Evolutionary conservation across 805 yeast genomes (phyloP).

Genomic region (Wickerhamomyces tratensis): DNA sequence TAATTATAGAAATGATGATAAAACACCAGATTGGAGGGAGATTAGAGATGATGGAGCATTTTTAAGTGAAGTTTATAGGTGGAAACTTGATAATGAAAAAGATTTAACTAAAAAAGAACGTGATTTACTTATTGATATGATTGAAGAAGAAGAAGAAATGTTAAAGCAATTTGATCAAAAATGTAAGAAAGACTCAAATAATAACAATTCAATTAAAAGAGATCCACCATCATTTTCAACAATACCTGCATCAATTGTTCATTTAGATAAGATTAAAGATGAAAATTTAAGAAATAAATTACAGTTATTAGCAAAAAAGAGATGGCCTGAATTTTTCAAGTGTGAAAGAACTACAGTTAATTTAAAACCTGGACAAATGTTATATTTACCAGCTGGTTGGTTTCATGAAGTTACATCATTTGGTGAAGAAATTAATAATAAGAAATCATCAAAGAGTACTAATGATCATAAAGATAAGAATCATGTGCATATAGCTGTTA

Average conservation of each 20-base stretch:
- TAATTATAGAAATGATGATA: conserved; percentile 43
- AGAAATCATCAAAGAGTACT: not conserved
- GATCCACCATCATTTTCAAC: conserved; percentile 67
- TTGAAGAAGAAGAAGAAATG: conserved; percentile 20
- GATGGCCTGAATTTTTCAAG: conserved; percentile 39
- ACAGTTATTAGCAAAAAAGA: conserved; percentile 23
- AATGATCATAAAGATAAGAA: not conserved
- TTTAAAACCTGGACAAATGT: conserved; percentile 53
- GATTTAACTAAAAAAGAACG: conserved; percentile 14
- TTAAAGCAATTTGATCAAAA: conserved; percentile 9
- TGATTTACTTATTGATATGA: conserved; percentile 12
- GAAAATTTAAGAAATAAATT: conserved; percentile 18
- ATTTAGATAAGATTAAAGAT: conserved; percentile 42
- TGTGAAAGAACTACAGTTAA: conserved; percentile 35
- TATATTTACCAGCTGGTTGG: conserved; percentile 73
- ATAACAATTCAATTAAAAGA: conserved; percentile 11
- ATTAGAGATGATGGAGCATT: conserved; percentile 57
- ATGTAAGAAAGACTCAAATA: conserved; percentile 6
- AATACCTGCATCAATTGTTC: conserved; percentile 55
- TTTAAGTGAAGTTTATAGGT: conserved; percentile 35
- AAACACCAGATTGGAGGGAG: conserved; percentile 55
- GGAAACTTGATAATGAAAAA: conserved; percentile 26
- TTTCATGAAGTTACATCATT: conserved; percentile 72
- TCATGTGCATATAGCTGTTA: conserved; percentile 49
- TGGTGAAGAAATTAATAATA: conserved; percentile 23